Base-by-base conservation (phyloP, 2,329 filamentous ascomycete genomes). In the Alternaria tenuissima region DNA sequence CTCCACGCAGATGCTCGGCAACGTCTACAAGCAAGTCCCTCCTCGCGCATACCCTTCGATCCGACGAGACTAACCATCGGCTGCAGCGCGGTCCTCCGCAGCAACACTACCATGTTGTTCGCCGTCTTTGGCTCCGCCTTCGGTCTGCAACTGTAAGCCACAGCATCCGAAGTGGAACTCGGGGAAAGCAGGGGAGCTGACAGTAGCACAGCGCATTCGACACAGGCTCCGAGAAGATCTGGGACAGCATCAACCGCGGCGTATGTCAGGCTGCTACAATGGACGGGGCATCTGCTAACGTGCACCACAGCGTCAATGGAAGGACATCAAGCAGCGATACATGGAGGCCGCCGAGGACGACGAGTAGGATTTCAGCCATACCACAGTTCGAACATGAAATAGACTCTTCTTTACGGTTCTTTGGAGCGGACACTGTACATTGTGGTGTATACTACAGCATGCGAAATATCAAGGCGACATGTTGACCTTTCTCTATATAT, bases 271-370 rank as follows among this genome's bases (percentile, higher is more conserved):
- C 1, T 11, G 18, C n/a, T 24, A 2, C 16, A 2, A 28, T 51
- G 4, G 9, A n/a, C 12, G 6, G 11, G 32, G 22, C 18, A 38
- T 16, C 14, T 26, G 69, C 74, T 76, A 69, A 76, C 57, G 16
- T 28, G 26, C 12, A 18, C 26, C 60, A 72, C 77, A 98, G 94
- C 93, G 94, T 77, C 94, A 97, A 96, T 98, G 95, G 95, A 97
- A 97, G 88, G 95, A 99, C 81, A 97, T 99, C 85, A 94, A 96
- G 84, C 84, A 89, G 81, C 90, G 87, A 82, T 99, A 97, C 82
- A 81, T 96, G 75, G 77, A 91, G 82, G 85, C 85, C 61, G 87
- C 84, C 57, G 89, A 91, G 67, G 89, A 89, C 68, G 89, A 90
- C 61, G 81, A 78, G 67, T 76, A 77, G 66, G 42, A 55, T 44